Evolutionary conservation across 1,139 yeast genomes (phyloP).

Genomic region (Protomyces pachydermus): DNA sequence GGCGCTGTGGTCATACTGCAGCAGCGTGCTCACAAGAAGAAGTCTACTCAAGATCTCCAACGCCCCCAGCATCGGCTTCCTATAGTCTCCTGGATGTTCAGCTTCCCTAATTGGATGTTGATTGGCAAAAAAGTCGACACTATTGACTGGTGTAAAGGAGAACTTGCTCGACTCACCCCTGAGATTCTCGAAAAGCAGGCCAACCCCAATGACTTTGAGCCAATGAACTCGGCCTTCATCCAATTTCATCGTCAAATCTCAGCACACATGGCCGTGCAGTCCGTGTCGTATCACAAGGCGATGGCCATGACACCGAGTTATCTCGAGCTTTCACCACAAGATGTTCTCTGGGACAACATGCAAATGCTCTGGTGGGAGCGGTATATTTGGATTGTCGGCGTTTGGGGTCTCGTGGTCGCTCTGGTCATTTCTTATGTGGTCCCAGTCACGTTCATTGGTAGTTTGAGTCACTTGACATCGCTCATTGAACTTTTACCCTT

Average conservation of each 20-base stretch:
- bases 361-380: slow-evolving; percentile 84
- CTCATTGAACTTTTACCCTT: slow-evolving; percentile 65
- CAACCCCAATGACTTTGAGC: slow-evolving; percentile 49
- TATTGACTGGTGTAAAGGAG: slow-evolving; percentile 62
- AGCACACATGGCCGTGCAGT: slow-evolving; percentile 82
- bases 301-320: slow-evolving; percentile 58
- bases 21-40: slow-evolving; percentile 57
- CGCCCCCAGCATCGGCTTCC: slow-evolving; percentile 65
- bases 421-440: slow-evolving; percentile 82
- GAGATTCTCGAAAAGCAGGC: slow-evolving; percentile 44
- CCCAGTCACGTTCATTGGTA: slow-evolving; percentile 97
- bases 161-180: slow-evolving; percentile 61
- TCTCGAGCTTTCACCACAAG: slow-evolving; percentile 70
- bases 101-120: slow-evolving; percentile 40
- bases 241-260: slow-evolving; percentile 83
- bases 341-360: slow-evolving; percentile 81
- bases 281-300: slow-evolving; percentile 60
- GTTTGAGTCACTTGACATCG: slow-evolving; percentile 73
- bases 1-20: slow-evolving; percentile 60
- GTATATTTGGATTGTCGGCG: slow-evolving; percentile 47
- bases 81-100: slow-evolving; percentile 37
- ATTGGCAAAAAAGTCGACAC: slow-evolving; percentile 84
- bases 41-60: slow-evolving; percentile 43
- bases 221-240: slow-evolving; percentile 63
- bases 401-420: slow-evolving; percentile 53